Percentiles rank a stretch among this genome's conserved stretches.
phyloP scores from a whole-genome alignment of 2,329 filamentous ascomycete species.

The Cladosporium oxysporum region DNA sequence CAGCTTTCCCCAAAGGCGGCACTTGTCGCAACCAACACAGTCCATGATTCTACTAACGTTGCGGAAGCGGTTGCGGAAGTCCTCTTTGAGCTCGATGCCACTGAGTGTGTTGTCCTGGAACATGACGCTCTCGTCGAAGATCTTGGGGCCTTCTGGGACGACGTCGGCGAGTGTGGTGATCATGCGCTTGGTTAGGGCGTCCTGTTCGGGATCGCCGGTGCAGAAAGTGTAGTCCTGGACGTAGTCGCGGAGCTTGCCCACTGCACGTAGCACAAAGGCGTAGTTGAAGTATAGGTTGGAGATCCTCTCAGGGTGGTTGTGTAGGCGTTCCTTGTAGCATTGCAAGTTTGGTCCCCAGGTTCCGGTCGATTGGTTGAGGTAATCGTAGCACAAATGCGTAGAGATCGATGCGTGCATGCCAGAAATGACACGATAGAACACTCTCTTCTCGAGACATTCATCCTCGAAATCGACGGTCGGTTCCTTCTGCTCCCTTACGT shows the following conservation, averaged over 20 bases:
- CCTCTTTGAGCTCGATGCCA: constrained; percentile 80
- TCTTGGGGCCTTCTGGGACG: constrained; percentile 67
- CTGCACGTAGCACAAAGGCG: constrained; percentile 85
- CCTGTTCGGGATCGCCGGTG: constrained; percentile 77
- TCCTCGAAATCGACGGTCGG: constrained; percentile 73
- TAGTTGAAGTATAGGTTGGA: constrained; percentile 99
- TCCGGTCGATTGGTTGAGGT: constrained; percentile 91
- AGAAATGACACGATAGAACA: constrained; percentile 92
- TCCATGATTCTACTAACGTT: constrained; percentile 98
- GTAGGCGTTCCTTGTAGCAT: constrained; percentile 86
- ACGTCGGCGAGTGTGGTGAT: constrained; percentile 73
- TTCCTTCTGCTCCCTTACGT: constrained; percentile 61
- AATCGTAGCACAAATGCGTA: constrained; percentile 93
- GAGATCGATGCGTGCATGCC: constrained; percentile 99
- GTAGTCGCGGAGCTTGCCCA: constrained; percentile 85
- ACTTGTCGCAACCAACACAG: constrained; percentile 98
- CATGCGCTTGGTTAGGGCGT: constrained; percentile 76
- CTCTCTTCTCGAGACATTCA: constrained; percentile 96
- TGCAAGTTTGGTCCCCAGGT: constrained; percentile 87
- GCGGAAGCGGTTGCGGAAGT: constrained; percentile 95
- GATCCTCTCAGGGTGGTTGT: constrained; percentile 82
- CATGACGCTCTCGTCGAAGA: constrained; percentile 95
- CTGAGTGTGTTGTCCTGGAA: constrained; percentile 63
- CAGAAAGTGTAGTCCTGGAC: constrained; percentile 88
- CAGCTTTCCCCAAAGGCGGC: constrained; percentile 94